Conservation (phyloP, 495 filamentous ascomycete genomes). For the Neurospora sp. region DNA sequence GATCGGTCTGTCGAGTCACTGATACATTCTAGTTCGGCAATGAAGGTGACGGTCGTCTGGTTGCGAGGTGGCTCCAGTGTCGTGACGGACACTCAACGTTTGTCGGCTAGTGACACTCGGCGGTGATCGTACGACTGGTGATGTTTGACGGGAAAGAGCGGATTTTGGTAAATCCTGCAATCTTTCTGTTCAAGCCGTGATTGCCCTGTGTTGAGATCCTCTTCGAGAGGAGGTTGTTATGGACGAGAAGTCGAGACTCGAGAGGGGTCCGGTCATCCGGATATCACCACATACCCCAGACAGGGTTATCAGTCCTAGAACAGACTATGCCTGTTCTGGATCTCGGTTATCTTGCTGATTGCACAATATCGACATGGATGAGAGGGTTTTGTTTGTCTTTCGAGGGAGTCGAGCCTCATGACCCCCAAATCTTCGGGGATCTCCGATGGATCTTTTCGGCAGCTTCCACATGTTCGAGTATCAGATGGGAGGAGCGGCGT, state of each 20-base stretch:
- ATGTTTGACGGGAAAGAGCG: not conserved
- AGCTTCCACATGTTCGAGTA: not conserved
- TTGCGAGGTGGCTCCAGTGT: accelerated
- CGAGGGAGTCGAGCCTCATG: not conserved
- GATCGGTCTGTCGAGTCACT: not conserved
- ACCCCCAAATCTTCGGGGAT: not conserved
- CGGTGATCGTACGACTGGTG: not conserved
- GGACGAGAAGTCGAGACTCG: not conserved
- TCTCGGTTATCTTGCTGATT: not conserved
- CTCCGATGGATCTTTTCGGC: not conserved
- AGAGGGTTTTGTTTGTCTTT: not conserved
- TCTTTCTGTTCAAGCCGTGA: not conserved
- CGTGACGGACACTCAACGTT: not conserved
- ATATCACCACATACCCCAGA: not conserved
- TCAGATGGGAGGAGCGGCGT: not conserved
- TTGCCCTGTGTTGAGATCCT: not conserved
- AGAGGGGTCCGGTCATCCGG: not conserved
- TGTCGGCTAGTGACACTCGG: not conserved
- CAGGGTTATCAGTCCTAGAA: not conserved
- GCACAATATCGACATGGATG: not conserved
- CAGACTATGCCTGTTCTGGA: not conserved
- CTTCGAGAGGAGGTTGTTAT: not conserved
- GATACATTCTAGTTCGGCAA: accelerated
- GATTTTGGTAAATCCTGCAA: not conserved
- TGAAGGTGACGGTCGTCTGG: not conserved